Percentiles rank a stretch among this genome's conserved stretches.
Evolutionary conservation across 768 basidiomycete genomes (phyloP).

Genomic region (Boletus subcaerulescens): DNA sequence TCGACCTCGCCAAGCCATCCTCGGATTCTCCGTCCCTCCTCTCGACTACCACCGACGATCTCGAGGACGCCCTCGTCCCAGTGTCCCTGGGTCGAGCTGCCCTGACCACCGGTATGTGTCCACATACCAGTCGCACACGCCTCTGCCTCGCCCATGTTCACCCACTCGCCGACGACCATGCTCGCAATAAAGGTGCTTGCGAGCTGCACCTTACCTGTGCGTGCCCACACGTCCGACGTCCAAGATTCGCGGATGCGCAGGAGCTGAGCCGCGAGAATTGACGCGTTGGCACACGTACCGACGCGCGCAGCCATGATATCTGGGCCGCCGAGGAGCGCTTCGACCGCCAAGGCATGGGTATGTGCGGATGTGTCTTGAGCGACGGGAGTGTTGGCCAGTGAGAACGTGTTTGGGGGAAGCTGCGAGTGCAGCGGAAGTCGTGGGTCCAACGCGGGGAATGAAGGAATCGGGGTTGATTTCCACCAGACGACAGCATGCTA

Average conservation of each 20-base stretch:
- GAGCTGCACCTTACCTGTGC: constrained; percentile 75
- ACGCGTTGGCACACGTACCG: constrained; percentile 68
- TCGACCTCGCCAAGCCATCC: constrained; percentile 86
- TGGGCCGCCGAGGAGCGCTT: constrained; percentile 73
- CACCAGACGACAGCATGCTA: constrained; percentile 82
- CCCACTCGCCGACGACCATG: constrained; percentile 68
- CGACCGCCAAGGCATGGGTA: constrained; percentile 71
- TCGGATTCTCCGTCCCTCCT: constrained; percentile 69
- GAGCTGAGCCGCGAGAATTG: constrained; percentile 71
- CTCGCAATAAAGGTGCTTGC: constrained; percentile 74
- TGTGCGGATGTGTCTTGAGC: constrained; percentile 81
- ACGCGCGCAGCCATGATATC: constrained; percentile 75
- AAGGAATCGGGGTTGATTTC: constrained; percentile 74
- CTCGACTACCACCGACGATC: constrained; percentile 71
- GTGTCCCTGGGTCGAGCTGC: constrained; percentile 40
- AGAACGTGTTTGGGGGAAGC: constrained; percentile 64
- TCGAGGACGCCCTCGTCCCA: constrained; percentile 83
- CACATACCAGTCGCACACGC: constrained; percentile 79
- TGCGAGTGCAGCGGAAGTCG: constrained; percentile 67
- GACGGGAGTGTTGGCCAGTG: constrained; percentile 69
- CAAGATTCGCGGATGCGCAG: constrained; percentile 76
- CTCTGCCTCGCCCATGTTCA: constrained; percentile 70
- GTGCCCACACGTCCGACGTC: constrained; percentile 73
- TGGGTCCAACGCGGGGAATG: constrained; percentile 70
- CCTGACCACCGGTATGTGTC: constrained; percentile 44